Evolutionary conservation across 208 protist species (phyloP).

Genomic region (Phytomonas sp.): DNA sequence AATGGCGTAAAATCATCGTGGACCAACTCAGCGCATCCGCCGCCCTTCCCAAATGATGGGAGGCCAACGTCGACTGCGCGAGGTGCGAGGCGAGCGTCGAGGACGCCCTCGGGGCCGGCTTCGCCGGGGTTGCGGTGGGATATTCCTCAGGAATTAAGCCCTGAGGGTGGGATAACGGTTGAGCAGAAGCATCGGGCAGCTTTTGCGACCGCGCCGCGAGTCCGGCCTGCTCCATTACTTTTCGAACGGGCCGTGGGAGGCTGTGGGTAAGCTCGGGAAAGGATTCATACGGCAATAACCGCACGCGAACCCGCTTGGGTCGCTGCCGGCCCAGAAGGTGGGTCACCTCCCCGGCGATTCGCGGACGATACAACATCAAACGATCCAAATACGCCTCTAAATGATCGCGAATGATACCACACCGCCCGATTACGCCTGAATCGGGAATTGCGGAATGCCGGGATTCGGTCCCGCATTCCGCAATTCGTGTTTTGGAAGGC

Average conservation of each 20-base stretch:
- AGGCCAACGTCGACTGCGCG: slow-evolving; percentile 26
- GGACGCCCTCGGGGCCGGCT: slow-evolving; percentile 6
- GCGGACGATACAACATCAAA: slow-evolving; percentile 19
- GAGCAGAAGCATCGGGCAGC: neutral
- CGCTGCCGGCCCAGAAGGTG: slow-evolving; percentile 38
- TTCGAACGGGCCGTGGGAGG: slow-evolving; percentile 38
- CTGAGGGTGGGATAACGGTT: neutral
- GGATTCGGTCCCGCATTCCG: neutral
- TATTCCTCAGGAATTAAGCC: neutral
- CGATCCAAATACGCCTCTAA: slow-evolving; percentile 21
- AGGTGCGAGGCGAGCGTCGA: slow-evolving; percentile 41
- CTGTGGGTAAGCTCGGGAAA: slow-evolving; percentile 56
- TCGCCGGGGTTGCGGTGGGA: neutral
- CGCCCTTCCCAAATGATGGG: slow-evolving; percentile 47
- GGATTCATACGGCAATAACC: slow-evolving; percentile 69
- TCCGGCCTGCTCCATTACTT: slow-evolving; percentile 32
- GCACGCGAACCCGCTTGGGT: slow-evolving; percentile 47
- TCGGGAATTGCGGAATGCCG: no score
- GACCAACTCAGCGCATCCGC: slow-evolving; percentile 55
- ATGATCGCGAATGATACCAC: slow-evolving; percentile 19
- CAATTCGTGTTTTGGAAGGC: neutral
- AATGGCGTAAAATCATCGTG: slow-evolving; percentile 32
- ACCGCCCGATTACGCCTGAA: neutral
- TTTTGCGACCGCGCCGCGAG: slow-evolving; percentile 15
- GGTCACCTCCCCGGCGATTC: slow-evolving; percentile 22